Conservation (phyloP, 768 basidiomycete species). For the Lepiota subincarnata region DNA sequence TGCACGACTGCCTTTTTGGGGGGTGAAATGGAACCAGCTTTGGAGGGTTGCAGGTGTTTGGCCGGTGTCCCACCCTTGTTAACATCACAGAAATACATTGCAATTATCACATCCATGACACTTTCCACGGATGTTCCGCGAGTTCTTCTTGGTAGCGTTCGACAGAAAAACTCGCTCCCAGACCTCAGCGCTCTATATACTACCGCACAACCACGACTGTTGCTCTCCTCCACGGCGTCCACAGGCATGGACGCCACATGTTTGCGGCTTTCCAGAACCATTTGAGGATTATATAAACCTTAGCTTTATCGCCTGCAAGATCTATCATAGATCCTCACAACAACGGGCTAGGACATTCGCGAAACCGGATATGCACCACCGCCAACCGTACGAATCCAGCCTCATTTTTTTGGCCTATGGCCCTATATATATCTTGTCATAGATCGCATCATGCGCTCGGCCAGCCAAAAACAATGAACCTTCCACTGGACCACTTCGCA, state of each 20-base stretch:
- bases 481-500: constrained; percentile 66
- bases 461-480: constrained; percentile 61
- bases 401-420: constrained; percentile 68
- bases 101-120: constrained; percentile 6
- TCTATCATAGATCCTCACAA: not conserved
- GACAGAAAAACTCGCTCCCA: not conserved
- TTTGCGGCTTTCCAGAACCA: not conserved
- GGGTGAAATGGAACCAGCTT: not conserved
- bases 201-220: not conserved
- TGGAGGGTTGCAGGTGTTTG: not conserved
- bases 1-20: constrained; percentile 1
- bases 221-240: not conserved
- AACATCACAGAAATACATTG: constrained; percentile 22
- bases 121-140: not conserved
- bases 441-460: constrained; percentile 71
- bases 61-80: constrained; percentile 22
- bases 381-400: constrained; percentile 71
- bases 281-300: constrained; percentile 2
- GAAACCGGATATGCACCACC: constrained; percentile 27
- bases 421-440: constrained; percentile 71
- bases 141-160: too few species aligned
- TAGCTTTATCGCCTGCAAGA: not conserved
- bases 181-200: not conserved
- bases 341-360: not conserved
- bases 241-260: not conserved